phyloP scores from a whole-genome alignment of 768 basidiomycete species.

The Saitozyma sp. region DNA sequence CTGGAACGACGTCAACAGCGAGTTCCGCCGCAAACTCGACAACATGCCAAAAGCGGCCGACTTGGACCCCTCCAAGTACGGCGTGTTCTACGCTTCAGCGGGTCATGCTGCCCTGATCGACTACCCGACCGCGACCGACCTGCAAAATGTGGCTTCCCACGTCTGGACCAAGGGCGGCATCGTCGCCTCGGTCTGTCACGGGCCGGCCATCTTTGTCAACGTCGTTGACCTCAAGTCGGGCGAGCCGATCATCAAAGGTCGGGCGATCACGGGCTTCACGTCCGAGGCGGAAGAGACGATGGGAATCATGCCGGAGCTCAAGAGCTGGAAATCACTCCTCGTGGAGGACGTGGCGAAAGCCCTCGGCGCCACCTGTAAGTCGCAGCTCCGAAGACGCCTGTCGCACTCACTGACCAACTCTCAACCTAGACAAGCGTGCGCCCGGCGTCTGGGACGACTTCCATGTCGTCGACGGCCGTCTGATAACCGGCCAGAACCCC shows the following conservation, averaged over 20 bases:
- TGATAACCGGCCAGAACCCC: no score
- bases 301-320: slow-evolving; percentile 1
- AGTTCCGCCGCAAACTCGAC: slow-evolving; percentile 10
- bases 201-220: slow-evolving; percentile 10
- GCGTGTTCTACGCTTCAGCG: slow-evolving; percentile 10
- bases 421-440: no score
- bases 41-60: slow-evolving; percentile 6
- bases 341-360: slow-evolving; percentile 3
- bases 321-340: slow-evolving; percentile 1
- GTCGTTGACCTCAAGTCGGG: neutral
- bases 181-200: slow-evolving; percentile 10
- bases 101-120: slow-evolving; percentile 13
- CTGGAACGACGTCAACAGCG: slow-evolving; percentile 13
- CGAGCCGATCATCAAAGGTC: slow-evolving; percentile 6
- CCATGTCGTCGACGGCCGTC: no score
- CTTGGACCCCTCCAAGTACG: slow-evolving; percentile 1
- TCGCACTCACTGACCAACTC: no score
- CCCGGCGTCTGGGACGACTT: no score
- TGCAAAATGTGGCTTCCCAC: slow-evolving; percentile 5
- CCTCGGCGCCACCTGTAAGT: slow-evolving; percentile 9
- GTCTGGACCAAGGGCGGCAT: slow-evolving; percentile 3
- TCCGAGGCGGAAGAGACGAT: slow-evolving; percentile 7
- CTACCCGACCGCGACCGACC: slow-evolving; percentile 6
- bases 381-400: no score
- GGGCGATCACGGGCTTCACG: slow-evolving; percentile 8